phyloP scores from a whole-genome alignment of 768 basidiomycete species.

The Lactifluus echinatus region DNA sequence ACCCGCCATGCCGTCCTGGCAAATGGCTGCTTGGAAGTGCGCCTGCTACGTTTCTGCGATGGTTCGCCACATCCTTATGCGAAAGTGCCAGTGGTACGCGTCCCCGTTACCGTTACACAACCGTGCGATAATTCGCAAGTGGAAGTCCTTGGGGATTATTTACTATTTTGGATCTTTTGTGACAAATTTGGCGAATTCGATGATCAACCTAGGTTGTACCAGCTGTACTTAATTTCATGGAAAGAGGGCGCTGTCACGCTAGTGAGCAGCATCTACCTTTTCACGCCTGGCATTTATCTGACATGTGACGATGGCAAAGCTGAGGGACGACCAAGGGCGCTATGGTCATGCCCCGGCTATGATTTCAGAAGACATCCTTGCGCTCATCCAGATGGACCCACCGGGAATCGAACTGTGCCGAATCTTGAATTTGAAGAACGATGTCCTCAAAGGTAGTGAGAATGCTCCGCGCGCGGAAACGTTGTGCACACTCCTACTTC shows the following conservation, averaged over 20 bases:
- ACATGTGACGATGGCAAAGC: neutral
- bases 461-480: neutral
- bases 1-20: no score
- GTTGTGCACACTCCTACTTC: neutral
- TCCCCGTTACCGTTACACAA: neutral
- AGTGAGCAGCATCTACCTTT: neutral
- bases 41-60: neutral
- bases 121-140: neutral
- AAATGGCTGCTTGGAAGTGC: neutral
- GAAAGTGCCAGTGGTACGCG: neutral
- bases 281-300: no score
- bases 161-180: neutral
- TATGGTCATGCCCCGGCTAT: neutral
- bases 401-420: neutral
- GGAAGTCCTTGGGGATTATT: neutral
- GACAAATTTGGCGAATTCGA: neutral
- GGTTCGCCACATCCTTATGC: neutral
- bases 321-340: neutral
- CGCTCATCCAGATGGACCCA: neutral
- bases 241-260: neutral
- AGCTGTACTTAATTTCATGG: conserved; percentile 2
- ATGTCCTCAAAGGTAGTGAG: neutral
- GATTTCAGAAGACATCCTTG: conserved; percentile 1
- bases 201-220: neutral
- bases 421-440: neutral